Evolutionary conservation across 202 grass and related monocot species (phyloP).

Genomic region (Panicum hallii): DNA sequence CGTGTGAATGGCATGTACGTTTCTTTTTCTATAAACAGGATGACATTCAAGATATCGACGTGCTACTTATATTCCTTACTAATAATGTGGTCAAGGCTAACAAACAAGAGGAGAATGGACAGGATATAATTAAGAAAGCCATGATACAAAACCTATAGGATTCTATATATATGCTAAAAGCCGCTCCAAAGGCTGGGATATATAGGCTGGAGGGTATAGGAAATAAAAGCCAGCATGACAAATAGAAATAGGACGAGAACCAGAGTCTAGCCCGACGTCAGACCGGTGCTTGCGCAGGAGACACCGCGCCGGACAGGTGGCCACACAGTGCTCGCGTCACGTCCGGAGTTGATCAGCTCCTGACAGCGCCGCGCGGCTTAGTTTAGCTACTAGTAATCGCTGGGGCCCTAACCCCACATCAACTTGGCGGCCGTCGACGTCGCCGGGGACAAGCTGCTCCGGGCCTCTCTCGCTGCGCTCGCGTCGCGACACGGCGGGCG

Average conservation of each 20-base stretch:
- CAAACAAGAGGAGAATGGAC: neutral
- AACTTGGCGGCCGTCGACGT: conserved; percentile 28
- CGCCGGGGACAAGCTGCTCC: conserved; percentile 1
- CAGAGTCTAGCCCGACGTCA: conserved; percentile 32
- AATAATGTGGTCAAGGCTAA: neutral
- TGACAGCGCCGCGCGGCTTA: conserved; percentile 10
- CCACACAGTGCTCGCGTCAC: conserved; percentile 29
- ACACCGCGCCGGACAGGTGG: conserved; percentile 42
- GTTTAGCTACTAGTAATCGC: neutral
- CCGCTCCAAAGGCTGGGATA: neutral
- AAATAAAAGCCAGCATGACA: neutral
- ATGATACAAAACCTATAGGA: neutral
- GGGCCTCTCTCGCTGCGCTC: neutral
- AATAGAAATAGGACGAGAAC: conserved; percentile 35
- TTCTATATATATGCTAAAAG: neutral
- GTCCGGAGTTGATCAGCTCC: neutral
- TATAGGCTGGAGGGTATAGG: neutral
- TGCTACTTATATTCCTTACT: neutral
- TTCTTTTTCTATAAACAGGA: neutral
- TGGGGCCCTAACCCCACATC: neutral
- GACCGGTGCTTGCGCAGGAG: neutral
- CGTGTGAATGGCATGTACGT: neutral
- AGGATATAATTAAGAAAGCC: neutral
- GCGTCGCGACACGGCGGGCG: neutral
- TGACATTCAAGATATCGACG: neutral